Percentiles rank a stretch among this genome's conserved stretches.
These are phyloP conservation scores for Thalia dealbata DNA, from an alignment of 176 grass and related monocot genomes.

Conservation along the genomic window DNA sequence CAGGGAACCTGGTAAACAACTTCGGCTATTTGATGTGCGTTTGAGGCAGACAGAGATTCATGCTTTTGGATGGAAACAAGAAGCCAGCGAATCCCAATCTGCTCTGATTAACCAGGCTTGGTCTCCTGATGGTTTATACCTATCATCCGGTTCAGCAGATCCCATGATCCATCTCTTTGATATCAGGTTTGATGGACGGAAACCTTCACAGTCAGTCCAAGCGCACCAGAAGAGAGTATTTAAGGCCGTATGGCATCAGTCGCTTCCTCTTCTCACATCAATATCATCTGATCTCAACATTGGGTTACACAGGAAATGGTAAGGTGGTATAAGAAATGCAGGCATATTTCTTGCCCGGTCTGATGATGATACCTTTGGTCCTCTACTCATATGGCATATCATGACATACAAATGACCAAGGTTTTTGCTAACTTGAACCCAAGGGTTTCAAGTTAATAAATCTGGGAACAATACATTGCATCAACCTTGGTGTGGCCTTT, in stretches of 20 bases:
- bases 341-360: no score
- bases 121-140: constrained; percentile 75
- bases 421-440: no score
- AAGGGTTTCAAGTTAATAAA: no score
- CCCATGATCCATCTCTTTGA: constrained; percentile 90
- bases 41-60: constrained; percentile 76
- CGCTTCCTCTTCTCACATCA: constrained; percentile 59
- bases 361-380: no score
- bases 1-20: constrained; percentile 65
- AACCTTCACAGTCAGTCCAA: constrained; percentile 68
- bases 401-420: no score
- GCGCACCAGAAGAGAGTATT: constrained; percentile 93
- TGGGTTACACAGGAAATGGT: constrained; percentile 44
- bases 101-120: constrained; percentile 93
- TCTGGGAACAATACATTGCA: no score
- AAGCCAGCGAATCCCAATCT: constrained; percentile 82
- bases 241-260: constrained; percentile 83
- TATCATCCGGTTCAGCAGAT: constrained; percentile 79
- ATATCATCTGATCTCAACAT: constrained; percentile 95
- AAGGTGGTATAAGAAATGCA: no score
- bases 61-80: constrained; percentile 82
- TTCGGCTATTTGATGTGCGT: constrained; percentile 72
- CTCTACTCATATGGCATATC: no score
- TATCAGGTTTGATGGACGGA: constrained; percentile 50
- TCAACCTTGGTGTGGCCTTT: no score